Evolutionary conservation across 495 filamentous ascomycete genomes (phyloP), one percentile per base, ranked within the genome.

Genomic region (Acidiella bohemica): DNA sequence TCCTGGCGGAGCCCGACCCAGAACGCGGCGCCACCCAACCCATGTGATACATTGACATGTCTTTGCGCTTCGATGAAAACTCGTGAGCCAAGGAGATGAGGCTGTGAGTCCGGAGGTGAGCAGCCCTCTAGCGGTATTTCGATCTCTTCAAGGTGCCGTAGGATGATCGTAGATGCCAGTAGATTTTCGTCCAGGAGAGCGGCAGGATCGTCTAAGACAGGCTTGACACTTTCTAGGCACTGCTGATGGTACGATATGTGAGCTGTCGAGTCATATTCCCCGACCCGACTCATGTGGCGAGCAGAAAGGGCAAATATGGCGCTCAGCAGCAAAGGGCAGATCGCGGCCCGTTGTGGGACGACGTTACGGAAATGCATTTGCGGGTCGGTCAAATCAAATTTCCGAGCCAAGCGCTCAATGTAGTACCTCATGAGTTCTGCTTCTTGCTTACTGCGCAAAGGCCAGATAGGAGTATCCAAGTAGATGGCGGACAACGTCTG

Each of bases 61-160:
- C 61, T 54, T 18, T 56, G 59, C 5, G 58, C 63, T 19, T 53
- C 56, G 39, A 68, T 63, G 36, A 71, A 68, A 1, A 58, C 54
- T 36, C 71, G 65, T 22, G 71, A 67, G 11, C 68, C 68, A 5
- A 65, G 55, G n/a, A 75, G 58, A 32, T 71, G 63, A n/a, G 58
- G 56, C 28, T 65, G 58, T 17, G 52, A 53, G 29, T 69, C 62
- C 24, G 55, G 53, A 13, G 7, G 61, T 57, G 26, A 67, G 57
- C 62, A 28, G 6, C 11, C 41, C 20, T 26, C 44, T 6, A 46
- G 19, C 60, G 56, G 54, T 70, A 71, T 65, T 41, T 75, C 67
- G 49, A 75, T 72, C 46, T 78, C 75, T 56, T 78, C 71, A 10
- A 75, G 53, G 28, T 76, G 67, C 13, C 73, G 65, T 16, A 77